A percentile compares a stretch with the other conserved stretches of the same genome.
Conservation (phyloP, 2,329 filamentous ascomycete genomes). For the Epichloe uncinata region DNA sequence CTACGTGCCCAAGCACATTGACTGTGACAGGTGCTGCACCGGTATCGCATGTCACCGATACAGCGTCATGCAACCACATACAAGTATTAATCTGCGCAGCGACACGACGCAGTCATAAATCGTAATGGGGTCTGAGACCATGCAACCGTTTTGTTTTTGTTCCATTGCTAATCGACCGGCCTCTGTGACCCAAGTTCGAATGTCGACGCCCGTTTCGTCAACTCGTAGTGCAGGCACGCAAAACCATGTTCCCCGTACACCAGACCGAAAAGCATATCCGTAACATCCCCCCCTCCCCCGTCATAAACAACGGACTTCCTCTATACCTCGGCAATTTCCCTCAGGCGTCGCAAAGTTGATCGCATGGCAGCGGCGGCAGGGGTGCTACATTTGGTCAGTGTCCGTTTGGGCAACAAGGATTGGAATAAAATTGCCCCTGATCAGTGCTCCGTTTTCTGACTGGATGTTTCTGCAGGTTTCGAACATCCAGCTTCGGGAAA, state of each 20-base stretch:
- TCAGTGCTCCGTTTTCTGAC: not conserved
- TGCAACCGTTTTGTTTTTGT: constrained; percentile 21
- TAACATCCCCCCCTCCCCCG: constrained; percentile 19
- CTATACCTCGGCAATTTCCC: constrained; percentile 95
- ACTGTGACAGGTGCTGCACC: too few relatives aligned
- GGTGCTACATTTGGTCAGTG: constrained; percentile 42
- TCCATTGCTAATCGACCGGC: constrained; percentile 31
- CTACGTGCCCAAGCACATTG: too few relatives aligned
- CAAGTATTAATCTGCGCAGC: not conserved
- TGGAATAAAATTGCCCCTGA: not conserved
- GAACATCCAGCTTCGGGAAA: not conserved
- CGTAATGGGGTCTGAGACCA: constrained; percentile 17
- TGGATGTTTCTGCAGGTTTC: not conserved
- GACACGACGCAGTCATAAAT: not conserved
- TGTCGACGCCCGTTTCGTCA: constrained; percentile 28
- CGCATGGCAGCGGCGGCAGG: constrained; percentile 87
- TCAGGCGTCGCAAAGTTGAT: constrained; percentile 92
- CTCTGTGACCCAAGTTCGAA: constrained; percentile 27
- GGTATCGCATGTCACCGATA: too few relatives aligned
- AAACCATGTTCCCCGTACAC: constrained; percentile 30
- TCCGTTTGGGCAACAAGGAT: too few relatives aligned
- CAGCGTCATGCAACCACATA: too few relatives aligned
- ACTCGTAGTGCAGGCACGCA: constrained; percentile 30
- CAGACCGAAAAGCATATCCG: constrained; percentile 33
- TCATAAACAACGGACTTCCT: constrained; percentile 15